Conservation (phyloP, 1,284 basidiomycete species). For the Hemileia vastatrix region DNA sequence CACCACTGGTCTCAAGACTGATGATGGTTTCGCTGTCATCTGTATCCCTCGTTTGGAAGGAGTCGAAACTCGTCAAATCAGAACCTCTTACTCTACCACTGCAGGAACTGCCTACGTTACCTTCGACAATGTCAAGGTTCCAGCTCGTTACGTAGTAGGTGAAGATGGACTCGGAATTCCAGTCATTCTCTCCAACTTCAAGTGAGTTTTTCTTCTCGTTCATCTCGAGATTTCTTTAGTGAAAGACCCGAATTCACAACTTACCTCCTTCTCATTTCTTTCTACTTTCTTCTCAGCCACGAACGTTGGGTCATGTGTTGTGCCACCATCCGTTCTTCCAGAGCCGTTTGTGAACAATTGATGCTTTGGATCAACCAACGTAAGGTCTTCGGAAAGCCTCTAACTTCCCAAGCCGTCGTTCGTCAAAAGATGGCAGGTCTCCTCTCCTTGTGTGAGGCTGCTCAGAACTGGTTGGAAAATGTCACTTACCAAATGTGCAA, state of each 20-base stretch:
- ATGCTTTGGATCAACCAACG: slow-evolving; percentile 43
- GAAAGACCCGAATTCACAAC: slow-evolving; percentile 22
- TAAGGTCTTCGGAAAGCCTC: slow-evolving; percentile 42
- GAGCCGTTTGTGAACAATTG: slow-evolving; percentile 61
- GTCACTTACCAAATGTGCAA: slow-evolving; percentile 44
- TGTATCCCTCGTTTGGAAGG: slow-evolving; percentile 70
- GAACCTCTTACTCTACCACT: slow-evolving; percentile 57
- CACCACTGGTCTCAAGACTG: slow-evolving; percentile 49
- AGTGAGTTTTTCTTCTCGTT: too few species aligned
- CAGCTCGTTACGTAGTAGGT: slow-evolving; percentile 71
- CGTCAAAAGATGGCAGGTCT: slow-evolving; percentile 39
- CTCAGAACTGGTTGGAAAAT: slow-evolving; percentile 41
- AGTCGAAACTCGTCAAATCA: slow-evolving; percentile 72
- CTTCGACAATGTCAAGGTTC: slow-evolving; percentile 76
- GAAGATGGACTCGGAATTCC: slow-evolving; percentile 68
- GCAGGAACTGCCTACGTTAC: slow-evolving; percentile 73
- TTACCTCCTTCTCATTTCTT: background rate
- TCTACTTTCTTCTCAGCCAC: slow-evolving; percentile 29
- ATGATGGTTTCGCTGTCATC: slow-evolving; percentile 75
- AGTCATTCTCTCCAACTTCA: slow-evolving; percentile 54
- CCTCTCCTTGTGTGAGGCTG: slow-evolving; percentile 39
- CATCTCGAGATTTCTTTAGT: slow-evolving; percentile 2
- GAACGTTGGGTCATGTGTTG: slow-evolving; percentile 58
- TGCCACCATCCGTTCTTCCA: slow-evolving; percentile 60
- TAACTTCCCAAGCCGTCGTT: slow-evolving; percentile 40